Conservation (phyloP, 2,329 filamentous ascomycete species). For the Trematosphaeria pertusa region DNA sequence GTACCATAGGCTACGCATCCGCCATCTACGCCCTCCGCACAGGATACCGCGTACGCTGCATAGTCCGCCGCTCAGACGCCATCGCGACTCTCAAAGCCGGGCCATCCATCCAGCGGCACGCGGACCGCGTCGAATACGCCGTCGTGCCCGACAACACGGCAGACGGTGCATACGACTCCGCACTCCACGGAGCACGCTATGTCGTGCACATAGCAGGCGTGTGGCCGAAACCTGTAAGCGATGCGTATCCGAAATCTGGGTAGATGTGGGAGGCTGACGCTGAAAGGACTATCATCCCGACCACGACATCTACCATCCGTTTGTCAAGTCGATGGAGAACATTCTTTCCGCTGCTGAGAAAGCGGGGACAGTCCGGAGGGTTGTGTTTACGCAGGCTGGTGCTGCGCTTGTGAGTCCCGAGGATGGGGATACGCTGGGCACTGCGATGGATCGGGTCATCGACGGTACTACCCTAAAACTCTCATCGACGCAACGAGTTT, state of each 20-base stretch:
- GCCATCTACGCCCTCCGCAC: conserved; percentile 32
- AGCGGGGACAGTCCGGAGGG: conserved; percentile 30
- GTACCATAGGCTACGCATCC: conserved; percentile 43
- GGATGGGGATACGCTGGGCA: conserved; percentile 41
- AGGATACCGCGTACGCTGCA: conserved; percentile 42
- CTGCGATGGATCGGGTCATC: conserved; percentile 31
- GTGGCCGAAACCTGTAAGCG: conserved; percentile 39
- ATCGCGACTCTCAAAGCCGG: conserved; percentile 31
- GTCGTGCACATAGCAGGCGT: conserved; percentile 44
- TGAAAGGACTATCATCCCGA: conserved; percentile 40
- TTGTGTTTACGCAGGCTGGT: conserved; percentile 45
- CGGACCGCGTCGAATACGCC: conserved; percentile 28
- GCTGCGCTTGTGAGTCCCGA: conserved; percentile 41
- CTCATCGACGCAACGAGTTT: too few relatives aligned
- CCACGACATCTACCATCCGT: conserved; percentile 41
- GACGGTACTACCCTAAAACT: conserved; percentile 21
- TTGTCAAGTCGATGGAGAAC: conserved; percentile 40
- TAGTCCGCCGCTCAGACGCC: conserved; percentile 38
- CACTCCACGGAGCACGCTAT: conserved; percentile 29
- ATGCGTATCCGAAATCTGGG: background rate
- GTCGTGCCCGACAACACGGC: conserved; percentile 39
- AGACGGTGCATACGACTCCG: conserved; percentile 36
- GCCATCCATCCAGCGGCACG: conserved; percentile 33
- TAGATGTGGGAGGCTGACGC: too few relatives aligned
- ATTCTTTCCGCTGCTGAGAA: conserved; percentile 35